Evolutionary conservation across 1,139 yeast species (phyloP).

Genomic region (Candida smagusa): DNA sequence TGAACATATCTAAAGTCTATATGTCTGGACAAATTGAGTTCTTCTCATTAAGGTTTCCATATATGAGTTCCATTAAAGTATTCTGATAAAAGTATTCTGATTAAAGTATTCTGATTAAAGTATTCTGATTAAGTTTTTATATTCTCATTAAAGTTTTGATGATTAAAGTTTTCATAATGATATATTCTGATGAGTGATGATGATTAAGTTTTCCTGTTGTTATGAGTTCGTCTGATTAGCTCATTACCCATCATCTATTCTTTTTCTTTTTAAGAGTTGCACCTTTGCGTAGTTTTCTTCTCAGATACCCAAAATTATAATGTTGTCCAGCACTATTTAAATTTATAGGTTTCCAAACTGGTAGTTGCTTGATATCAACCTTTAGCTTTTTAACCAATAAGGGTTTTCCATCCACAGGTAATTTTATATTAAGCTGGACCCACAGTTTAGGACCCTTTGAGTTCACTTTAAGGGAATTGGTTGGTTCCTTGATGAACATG

Average conservation of each 20-base stretch:
- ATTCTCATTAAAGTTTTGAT: no score
- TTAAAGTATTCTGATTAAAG: no score
- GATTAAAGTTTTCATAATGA: no score
- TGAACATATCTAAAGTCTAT: not conserved
- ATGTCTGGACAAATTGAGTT: no score
- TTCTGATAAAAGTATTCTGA: no score
- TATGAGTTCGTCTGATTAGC: not conserved
- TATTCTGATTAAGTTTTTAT: no score
- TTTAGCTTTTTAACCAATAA: conserved; percentile 18
- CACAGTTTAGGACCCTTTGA: conserved; percentile 25
- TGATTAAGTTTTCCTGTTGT: not conserved
- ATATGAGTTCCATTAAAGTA: no score
- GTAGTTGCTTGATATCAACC: conserved; percentile 27
- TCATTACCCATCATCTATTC: not conserved
- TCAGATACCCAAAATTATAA: conserved; percentile 1
- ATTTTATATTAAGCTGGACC: conserved; percentile 26
- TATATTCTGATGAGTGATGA: no score
- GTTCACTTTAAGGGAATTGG: conserved; percentile 27
- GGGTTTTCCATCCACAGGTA: conserved; percentile 11
- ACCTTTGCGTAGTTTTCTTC: conserved; percentile 5
- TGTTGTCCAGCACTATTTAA: conserved; percentile 11
- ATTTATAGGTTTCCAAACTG: conserved; percentile 29
- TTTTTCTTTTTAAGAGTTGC: not conserved
- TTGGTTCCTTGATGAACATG: conserved; percentile 37
- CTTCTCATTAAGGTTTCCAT: no score